Percentiles rank a stretch among this genome's conserved stretches.
These are phyloP conservation scores for Neoarthrinium moseri DNA, from an alignment of 2,329 filamentous ascomycete species.

Conservation along the genomic window DNA sequence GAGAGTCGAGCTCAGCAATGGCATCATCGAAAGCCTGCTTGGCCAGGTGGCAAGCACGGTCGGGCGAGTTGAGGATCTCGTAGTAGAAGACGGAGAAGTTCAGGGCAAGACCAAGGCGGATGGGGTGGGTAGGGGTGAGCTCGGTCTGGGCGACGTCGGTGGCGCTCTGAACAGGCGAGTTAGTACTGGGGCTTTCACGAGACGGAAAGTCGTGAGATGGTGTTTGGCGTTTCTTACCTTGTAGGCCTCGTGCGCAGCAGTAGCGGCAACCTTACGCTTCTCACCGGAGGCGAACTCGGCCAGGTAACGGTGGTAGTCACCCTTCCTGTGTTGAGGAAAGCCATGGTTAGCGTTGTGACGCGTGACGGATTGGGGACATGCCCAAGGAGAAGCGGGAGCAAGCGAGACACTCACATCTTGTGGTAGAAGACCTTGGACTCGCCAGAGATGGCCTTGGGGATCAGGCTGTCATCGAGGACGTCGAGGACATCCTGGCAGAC, in stretches of 20 bases:
- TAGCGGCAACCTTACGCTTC: slow-evolving; percentile 86
- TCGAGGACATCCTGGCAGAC: slow-evolving; percentile 98
- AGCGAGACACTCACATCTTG: slow-evolving; percentile 81
- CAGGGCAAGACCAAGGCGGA: slow-evolving; percentile 93
- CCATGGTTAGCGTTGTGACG: slow-evolving; percentile 4
- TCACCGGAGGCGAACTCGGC: slow-evolving; percentile 91
- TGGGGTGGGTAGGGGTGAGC: slow-evolving; percentile 95
- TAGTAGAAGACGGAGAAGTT: slow-evolving; percentile 99
- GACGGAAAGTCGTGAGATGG: too few relatives aligned
- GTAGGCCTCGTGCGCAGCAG: slow-evolving; percentile 90
- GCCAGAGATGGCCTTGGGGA: slow-evolving; percentile 92
- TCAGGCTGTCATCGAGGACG: slow-evolving; percentile 88
- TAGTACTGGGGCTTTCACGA: not conserved
- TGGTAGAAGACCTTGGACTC: slow-evolving; percentile 99
- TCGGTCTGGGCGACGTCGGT: slow-evolving; percentile 98
- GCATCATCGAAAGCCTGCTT: slow-evolving; percentile 99
- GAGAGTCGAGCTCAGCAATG: slow-evolving; percentile 96
- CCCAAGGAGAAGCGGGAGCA: not conserved
- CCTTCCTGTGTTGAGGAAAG: slow-evolving; percentile 66
- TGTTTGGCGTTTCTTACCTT: slow-evolving; percentile 64
- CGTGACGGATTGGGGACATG: slow-evolving; percentile 1
- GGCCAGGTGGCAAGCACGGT: slow-evolving; percentile 95
- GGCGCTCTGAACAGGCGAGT: slow-evolving; percentile 64
- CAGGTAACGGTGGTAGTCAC: slow-evolving; percentile 94
- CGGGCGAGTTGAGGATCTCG: slow-evolving; percentile 97